Evolutionary conservation across 2,329 filamentous ascomycete genomes (phyloP), one percentile per base, ranked within the genome.

Genomic region (Fusarium sororula): DNA sequence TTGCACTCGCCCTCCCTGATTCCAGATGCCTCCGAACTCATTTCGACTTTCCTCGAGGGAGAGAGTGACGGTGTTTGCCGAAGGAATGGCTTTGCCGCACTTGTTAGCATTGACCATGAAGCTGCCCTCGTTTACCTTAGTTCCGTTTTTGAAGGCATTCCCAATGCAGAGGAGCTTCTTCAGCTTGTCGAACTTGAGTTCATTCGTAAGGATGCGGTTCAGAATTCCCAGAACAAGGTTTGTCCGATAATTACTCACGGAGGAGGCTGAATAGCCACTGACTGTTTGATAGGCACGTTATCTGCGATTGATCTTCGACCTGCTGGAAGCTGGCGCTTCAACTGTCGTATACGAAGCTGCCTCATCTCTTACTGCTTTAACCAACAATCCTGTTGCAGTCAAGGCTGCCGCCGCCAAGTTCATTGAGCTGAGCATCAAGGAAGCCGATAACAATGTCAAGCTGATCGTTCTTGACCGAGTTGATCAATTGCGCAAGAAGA

Each of bases 381-480:
- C 96, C 26, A 97, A 90, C 83, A 99, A 99, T 84, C 96, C 96
- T 2, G 96, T 99, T 18, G 96, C 96, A 24, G 96, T 99, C 68
- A 99, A 98, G 85, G 96, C 96, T 32, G 96, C 96, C 15, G 96
- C 96, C 20, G 90, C 91, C 77, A 99, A 99, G 81, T 96, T 99
- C 82, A 98, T 98, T 74, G 96, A 99, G 83, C 88, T 99, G 14
- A 95, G 93, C 81, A 98, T 99, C 82, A 98, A 97, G 85, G 96
- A 98, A 84, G 92, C 96, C 2, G 96, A 99, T 83, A 99, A 99
- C 87, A 99, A 99, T 81, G 96, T 99, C 74, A 99, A 99, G 86
- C 91, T 99, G 51, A 99, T 99, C 77, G 96, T 99, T 26, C 88
- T 99, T 48, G 96, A 98, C 80, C 93, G 96, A 51, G 96, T 99